Base-by-base conservation (phyloP, 1,284 basidiomycete genomes). In the Leccinum brunneo-olivaceum region DNA sequence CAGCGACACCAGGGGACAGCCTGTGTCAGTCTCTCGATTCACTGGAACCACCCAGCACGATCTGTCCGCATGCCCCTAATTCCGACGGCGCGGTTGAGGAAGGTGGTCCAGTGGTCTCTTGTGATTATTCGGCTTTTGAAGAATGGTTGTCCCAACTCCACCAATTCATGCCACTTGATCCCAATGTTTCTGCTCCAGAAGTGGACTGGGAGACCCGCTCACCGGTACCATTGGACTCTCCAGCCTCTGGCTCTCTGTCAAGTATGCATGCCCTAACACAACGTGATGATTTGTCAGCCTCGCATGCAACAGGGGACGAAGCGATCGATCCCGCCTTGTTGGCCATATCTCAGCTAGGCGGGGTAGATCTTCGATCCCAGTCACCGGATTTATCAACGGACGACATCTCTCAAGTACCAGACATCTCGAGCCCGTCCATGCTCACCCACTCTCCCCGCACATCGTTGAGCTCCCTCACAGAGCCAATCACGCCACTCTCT, bases 141-240 rank as follows among this genome's bases (percentile, higher is more conserved):
- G 70, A 65, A 34, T 78, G 76, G 76, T 64, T 78, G 57, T 67
- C 67, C 36, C 68, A 76, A 34, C 61, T 74, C 9, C 64, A 72
- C 39, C 62, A 64, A 2, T 68, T 73, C 40, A 60, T 70, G 55
- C 48, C 52, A 47, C 16, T 43, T 18, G 49, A 53, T 18, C 21
- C 39, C 14, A 39, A 37, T 10, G 18, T 23, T 23, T 21, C 45
- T n/a, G 43, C 41, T 21, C 39, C 45, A 21, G 58, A 50, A 27
- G 35, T 34, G 10, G 58, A 55, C 14, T 35, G 39, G 39, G 34
- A 10, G 35, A 11, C 41, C 39, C 20, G 20, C n/a, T 12, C 7
- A 14, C 36, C 47, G 3, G 23, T 35, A 3, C 20, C 45, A n/a
- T 33, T 39, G 27, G 39, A 48, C 11, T 15, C 46, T 18, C 38